Base-by-base conservation (phyloP, 495 filamentous ascomycete genomes). In the Annulohypoxylon maeteangense region DNA sequence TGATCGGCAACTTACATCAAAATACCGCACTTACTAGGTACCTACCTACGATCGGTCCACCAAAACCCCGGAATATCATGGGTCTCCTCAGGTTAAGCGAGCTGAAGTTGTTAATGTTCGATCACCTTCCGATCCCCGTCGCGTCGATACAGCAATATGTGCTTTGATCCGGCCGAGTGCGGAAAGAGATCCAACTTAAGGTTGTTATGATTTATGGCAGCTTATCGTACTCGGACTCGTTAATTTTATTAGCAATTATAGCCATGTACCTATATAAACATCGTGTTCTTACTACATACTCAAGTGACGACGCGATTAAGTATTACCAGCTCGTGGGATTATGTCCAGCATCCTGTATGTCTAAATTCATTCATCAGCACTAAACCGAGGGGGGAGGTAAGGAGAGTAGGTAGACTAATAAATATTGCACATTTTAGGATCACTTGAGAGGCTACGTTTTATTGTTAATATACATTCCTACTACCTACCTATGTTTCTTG, bases 21-120 rank as follows among this genome's bases (percentile, higher is more conserved):
- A 54, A 54, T 54, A 32, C 27, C 12, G 50, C n/a, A n/a, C n/a
- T n/a, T n/a, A n/a, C n/a, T 16, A 34, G 23, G 50, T n/a, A n/a
- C n/a, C n/a, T n/a, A n/a, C n/a, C n/a, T n/a, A n/a, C 50, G 50
- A 18, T 32, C 50, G 14, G 23, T 3, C 50, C n/a, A 31, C 14
- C 11, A 54, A 25, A 29, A 25, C 14, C 25, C 50, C 20, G 45
- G 25, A 23, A 8, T 51, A n/a, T 40, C 25, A 25, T 12, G 47
- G 3, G 18, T 25, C 8, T 51, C 8, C 8, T 54, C 5, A 20
- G 5, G 14, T 54, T 54, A 54, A 31, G 50, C 23, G 50, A 54
- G 50, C 29, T 20, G 50, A 31, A 18, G 25, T 14, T 16, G n/a
- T 51, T 10, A 20, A 6, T 25, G 11, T 29, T 25, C 47, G 47